These are phyloP conservation scores for Lumnitzera littorea DNA, from an alignment of 345 rosid species.

Conservation along the genomic window DNA sequence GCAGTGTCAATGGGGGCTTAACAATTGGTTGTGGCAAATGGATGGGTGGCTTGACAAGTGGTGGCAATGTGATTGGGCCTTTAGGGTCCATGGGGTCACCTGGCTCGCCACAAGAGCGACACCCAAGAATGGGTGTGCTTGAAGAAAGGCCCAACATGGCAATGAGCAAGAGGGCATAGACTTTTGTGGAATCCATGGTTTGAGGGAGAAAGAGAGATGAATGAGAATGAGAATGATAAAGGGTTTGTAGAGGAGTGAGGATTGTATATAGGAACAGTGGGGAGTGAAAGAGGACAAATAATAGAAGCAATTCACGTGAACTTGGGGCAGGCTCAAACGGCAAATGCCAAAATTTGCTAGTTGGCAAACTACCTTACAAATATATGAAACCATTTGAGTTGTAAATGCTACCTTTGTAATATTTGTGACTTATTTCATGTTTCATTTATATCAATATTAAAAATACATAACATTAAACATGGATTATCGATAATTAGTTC, in stretches of 20 bases:
- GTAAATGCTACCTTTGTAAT: neutral
- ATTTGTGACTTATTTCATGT: too few species aligned
- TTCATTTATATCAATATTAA: too few species aligned
- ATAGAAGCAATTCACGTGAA: conserved; percentile 55
- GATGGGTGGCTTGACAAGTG: conserved; percentile 10
- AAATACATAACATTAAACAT: too few species aligned
- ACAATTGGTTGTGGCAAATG: conserved; percentile 12
- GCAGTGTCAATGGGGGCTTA: conserved; percentile 17
- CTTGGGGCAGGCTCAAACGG: conserved; percentile 29
- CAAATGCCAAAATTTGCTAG: conserved; percentile 69
- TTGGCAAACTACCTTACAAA: conserved; percentile 38
- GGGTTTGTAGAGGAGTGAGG: conserved; percentile 10
- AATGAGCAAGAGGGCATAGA: conserved; percentile 46
- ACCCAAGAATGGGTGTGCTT: conserved; percentile 43
- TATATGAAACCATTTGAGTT: conserved; percentile 9
- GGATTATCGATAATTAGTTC: too few species aligned
- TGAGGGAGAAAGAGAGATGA: neutral
- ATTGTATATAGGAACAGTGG: conserved; percentile 32
- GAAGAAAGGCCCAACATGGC: conserved; percentile 49
- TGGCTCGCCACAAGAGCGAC: conserved; percentile 49
- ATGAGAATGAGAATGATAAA: conserved; percentile 1
- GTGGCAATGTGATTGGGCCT: conserved; percentile 24
- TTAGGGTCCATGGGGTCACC: conserved; percentile 18
- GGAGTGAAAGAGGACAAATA: neutral
- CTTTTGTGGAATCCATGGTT: conserved; percentile 43